Conservation (phyloP, 2,329 filamentous ascomycete genomes). For the Metarhizium brunneum region DNA sequence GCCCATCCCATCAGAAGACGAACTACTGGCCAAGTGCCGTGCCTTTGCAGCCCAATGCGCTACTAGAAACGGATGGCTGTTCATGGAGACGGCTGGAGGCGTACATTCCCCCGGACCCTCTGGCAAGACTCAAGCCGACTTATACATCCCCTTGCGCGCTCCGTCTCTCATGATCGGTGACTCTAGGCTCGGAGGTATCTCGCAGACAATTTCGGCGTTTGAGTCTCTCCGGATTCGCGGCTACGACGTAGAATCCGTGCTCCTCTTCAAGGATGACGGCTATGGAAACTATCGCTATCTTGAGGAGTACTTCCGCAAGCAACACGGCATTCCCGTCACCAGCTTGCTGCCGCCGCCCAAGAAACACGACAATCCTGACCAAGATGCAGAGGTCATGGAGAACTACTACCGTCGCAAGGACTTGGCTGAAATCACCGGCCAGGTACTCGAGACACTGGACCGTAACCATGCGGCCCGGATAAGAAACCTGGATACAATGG, state of each 20-base stretch:
- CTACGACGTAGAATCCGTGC: slow-evolving; percentile 62
- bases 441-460: slow-evolving; percentile 42
- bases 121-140: slow-evolving; percentile 66
- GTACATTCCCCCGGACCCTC: slow-evolving; percentile 72
- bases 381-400: slow-evolving; percentile 49
- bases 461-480: slow-evolving; percentile 47
- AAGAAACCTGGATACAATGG: slow-evolving; percentile 50
- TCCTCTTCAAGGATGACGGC: slow-evolving; percentile 57
- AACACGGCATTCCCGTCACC: slow-evolving; percentile 46
- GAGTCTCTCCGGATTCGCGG: slow-evolving; percentile 71
- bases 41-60: slow-evolving; percentile 34
- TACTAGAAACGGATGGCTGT: slow-evolving; percentile 42
- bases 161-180: slow-evolving; percentile 70
- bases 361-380: slow-evolving; percentile 23
- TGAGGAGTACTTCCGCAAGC: slow-evolving; percentile 53
- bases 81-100: slow-evolving; percentile 76
- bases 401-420: slow-evolving; percentile 51
- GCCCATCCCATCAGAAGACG: slow-evolving; percentile 40
- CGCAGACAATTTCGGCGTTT: slow-evolving; percentile 68
- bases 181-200: slow-evolving; percentile 68
- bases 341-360: slow-evolving; percentile 51
- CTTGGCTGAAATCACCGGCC: slow-evolving; percentile 26
- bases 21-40: slow-evolving; percentile 32
- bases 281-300: slow-evolving; percentile 65
- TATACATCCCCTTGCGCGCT: slow-evolving; percentile 65